Base-by-base conservation (phyloP, 2,329 filamentous ascomycete species). In the Diatrype stigma region DNA sequence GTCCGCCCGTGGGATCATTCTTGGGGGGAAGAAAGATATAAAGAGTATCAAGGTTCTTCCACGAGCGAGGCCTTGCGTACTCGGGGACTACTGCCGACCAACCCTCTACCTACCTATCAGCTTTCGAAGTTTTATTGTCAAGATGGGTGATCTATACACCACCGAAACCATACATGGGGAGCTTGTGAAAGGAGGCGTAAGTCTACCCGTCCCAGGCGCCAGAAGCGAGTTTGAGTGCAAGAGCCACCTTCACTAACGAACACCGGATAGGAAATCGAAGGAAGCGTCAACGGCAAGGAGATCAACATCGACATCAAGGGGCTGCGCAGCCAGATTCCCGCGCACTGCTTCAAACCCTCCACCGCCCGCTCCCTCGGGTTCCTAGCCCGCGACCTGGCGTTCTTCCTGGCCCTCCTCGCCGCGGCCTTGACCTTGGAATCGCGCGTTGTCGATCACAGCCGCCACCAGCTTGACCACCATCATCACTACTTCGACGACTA, bases 281-380 rank as follows among this genome's bases (percentile, higher is more conserved):
- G 48, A 14, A 46, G 42, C n/a, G 23, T 42, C 19, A 30, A 54
- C 14, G 52, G 50, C 17, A 52, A 54, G 40, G 42, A 54, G 30
- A 42, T 46, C 21, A 48, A 48, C 12, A 49, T 59, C 49, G 73
- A 76, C 57, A 71, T 76, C 57, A 70, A 73, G 59, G 70, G 68
- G 42, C 67, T 76, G 53, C 65, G 70, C 42, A 66, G 73, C 58
- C 75, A 78, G 46, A 84, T 85, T 55, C 82, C 81, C 12, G 68
- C 73, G 14, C 75, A 84, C 60, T 85, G 82, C 73, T 82, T 84
- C 67, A 65, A 80, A 60, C 76, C 78, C 3, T 77, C 77, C 26
- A 71, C 74, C 40, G 52, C 71, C 52, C 73, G 67, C 30, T 82
- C 79, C 6, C 68, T 78, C 59, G 67, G 68, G 61, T 85, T 83